Percentiles rank a stretch among this genome's conserved stretches.
phyloP scores from a whole-genome alignment of 1,139 yeast genomes.

The Blastobotrys elegans region DNA sequence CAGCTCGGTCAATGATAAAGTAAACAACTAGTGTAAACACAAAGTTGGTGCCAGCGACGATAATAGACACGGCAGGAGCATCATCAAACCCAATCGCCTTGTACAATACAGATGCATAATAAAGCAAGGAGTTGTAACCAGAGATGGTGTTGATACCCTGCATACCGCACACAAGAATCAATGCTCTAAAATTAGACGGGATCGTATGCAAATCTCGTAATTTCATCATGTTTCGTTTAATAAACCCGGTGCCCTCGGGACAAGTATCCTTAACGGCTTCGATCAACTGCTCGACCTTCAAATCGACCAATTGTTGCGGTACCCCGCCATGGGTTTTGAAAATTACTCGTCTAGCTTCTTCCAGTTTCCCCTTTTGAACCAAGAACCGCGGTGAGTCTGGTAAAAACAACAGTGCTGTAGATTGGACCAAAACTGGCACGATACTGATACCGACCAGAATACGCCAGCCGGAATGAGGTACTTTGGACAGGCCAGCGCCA shows the following conservation, averaged over 20 bases:
- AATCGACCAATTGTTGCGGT: constrained; percentile 25
- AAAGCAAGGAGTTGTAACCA: constrained; percentile 93
- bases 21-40: constrained; percentile 79
- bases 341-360: constrained; percentile 65
- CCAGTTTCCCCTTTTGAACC: constrained; percentile 60
- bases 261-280: constrained; percentile 22
- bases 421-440: constrained; percentile 78
- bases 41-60: constrained; percentile 89
- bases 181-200: constrained; percentile 80
- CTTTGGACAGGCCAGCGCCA: constrained; percentile 79
- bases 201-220: constrained; percentile 63
- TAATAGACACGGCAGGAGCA: constrained; percentile 88
- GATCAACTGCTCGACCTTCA: constrained; percentile 27
- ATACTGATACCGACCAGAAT: constrained; percentile 84
- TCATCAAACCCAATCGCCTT: constrained; percentile 81
- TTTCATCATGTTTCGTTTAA: constrained; percentile 23
- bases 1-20: constrained; percentile 75
- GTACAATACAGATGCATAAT: constrained; percentile 85
- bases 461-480: constrained; percentile 80
- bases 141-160: constrained; percentile 96
- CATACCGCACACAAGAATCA: constrained; percentile 81
- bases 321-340: constrained; percentile 40
- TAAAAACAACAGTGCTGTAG: constrained; percentile 69
- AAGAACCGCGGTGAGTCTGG: constrained; percentile 95
- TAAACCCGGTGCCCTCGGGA: constrained; percentile 16